These are phyloP conservation scores for Orobanche coerulescens DNA, from an alignment of 257 asterid genomes.

Conservation along the genomic window DNA sequence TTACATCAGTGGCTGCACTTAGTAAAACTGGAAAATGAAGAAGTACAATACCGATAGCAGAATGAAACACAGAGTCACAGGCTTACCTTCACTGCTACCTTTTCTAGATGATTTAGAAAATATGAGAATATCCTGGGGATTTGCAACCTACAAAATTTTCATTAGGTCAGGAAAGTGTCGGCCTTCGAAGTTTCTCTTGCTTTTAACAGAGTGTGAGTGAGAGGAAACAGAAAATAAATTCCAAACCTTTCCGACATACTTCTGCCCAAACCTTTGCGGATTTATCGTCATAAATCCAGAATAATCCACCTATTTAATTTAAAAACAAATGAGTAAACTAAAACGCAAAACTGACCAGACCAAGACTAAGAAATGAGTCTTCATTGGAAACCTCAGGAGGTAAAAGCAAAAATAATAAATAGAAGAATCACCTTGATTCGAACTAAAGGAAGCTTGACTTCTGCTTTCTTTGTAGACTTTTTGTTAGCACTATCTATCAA, in stretches of 20 bases:
- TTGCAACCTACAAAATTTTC: slow-evolving; percentile 59
- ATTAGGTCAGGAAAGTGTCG: slow-evolving; percentile 18
- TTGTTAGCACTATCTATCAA: slow-evolving; percentile 67
- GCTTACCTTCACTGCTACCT: slow-evolving; percentile 51
- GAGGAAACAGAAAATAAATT: background rate
- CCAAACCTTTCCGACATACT: slow-evolving; percentile 89
- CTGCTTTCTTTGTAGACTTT: slow-evolving; percentile 48
- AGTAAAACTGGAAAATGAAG: slow-evolving; percentile 13
- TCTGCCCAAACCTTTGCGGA: slow-evolving; percentile 95
- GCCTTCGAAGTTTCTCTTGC: slow-evolving; percentile 1
- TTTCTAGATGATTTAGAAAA: slow-evolving; percentile 83
- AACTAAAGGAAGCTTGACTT: slow-evolving; percentile 78
- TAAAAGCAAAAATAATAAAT: slow-evolving; percentile 13
- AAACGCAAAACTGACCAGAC: slow-evolving; percentile 10
- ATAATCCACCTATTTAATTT: slow-evolving; percentile 76
- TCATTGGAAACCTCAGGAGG: slow-evolving; percentile 11
- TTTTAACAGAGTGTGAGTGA: background rate
- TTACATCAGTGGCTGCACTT: background rate
- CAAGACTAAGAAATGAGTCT: slow-evolving; percentile 17
- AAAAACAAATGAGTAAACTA: slow-evolving; percentile 19
- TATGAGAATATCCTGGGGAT: slow-evolving; percentile 98
- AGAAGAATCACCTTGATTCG: slow-evolving; percentile 62
- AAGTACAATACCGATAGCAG: background rate
- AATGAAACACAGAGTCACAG: slow-evolving; percentile 12
- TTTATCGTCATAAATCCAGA: slow-evolving; percentile 97